Base-by-base conservation (phyloP, 805 yeast genomes). In the Lachancea lanzarotensis region DNA sequence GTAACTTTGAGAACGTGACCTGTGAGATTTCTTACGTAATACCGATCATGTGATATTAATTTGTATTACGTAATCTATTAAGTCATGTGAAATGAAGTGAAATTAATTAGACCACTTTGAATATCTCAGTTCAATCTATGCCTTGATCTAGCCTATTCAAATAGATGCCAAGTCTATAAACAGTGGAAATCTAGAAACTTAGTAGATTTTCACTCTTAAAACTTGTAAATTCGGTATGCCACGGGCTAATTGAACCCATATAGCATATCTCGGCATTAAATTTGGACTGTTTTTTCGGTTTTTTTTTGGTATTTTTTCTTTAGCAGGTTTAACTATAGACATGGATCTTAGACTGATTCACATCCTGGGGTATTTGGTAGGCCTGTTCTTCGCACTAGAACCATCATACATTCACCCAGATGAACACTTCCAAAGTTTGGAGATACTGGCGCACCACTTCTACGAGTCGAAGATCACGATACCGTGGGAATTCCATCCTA, bases 371-470 rank as follows among this genome's bases (percentile, higher is more conserved):
- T 55, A 54, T 33, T 20, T 51, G 2, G 42, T 57, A 1, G 59
- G 63, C n/a, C 65, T 83, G 18, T 66, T 75, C 20, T 67, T 87
- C 37, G 80, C 84, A 0, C 59, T 84, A 1, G 78, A 83, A 45
- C 74, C 83, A 26, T 86, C 96, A 0, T 93, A 95, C 59, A 81
- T 93, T 39, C 99, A 95, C 54, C 99, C 99, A 0, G 99, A 93
- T 70, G 99, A 93, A 67, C 96, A 90, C 62, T 86, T 87, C 61
- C 99, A 95, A 62, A 77, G 82, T n/a, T 75, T 95, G 39, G 95
- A 89, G 60, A 82, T 84, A 0, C 57, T 91, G 19, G 47, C 50
- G 8, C 41, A 36, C 3, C 33, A 39, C 22, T 40, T 52, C n/a
- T 40, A 42, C 11, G 45, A 48, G 3, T 39, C 39, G 2, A 42